phyloP scores from a whole-genome alignment of 768 basidiomycete genomes.

The Hortiboletus flavorubellus region DNA sequence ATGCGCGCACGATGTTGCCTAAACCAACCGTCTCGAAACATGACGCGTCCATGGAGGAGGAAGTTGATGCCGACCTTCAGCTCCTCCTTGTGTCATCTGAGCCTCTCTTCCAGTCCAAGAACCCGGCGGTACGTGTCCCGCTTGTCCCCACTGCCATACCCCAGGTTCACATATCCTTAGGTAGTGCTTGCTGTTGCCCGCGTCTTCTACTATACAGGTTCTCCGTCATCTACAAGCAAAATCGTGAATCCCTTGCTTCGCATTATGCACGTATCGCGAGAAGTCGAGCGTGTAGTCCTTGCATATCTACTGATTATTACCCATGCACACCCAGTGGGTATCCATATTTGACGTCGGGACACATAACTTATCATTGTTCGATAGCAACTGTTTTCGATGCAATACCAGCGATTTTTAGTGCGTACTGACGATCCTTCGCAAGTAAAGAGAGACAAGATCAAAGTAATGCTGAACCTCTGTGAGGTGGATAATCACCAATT shows the following conservation, averaged over 20 bases:
- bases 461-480: conserved; percentile 64
- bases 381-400: conserved; percentile 51
- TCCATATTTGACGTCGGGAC: neutral
- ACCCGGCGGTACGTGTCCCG: conserved; percentile 67
- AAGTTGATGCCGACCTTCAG: conserved; percentile 75
- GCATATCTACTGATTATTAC: conserved; percentile 68
- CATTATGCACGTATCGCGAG: conserved; percentile 63
- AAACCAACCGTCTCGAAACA: conserved; percentile 45
- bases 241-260: conserved; percentile 73
- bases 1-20: conserved; percentile 80
- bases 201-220: conserved; percentile 70
- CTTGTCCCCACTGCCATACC: neutral
- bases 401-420: conserved; percentile 67
- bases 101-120: conserved; percentile 80
- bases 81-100: conserved; percentile 69
- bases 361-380: neutral
- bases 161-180: conserved; percentile 35
- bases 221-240: conserved; percentile 51
- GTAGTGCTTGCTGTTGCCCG: conserved; percentile 77
- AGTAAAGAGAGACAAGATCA: conserved; percentile 75
- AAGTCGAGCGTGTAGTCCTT: conserved; percentile 73
- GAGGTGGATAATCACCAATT: conserved; percentile 62
- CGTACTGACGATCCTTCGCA: conserved; percentile 61
- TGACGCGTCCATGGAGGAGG: conserved; percentile 40
- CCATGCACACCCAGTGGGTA: conserved; percentile 60